Evolutionary conservation across 2,329 filamentous ascomycete species (phyloP).

Genomic region (Fusarium sp.): DNA sequence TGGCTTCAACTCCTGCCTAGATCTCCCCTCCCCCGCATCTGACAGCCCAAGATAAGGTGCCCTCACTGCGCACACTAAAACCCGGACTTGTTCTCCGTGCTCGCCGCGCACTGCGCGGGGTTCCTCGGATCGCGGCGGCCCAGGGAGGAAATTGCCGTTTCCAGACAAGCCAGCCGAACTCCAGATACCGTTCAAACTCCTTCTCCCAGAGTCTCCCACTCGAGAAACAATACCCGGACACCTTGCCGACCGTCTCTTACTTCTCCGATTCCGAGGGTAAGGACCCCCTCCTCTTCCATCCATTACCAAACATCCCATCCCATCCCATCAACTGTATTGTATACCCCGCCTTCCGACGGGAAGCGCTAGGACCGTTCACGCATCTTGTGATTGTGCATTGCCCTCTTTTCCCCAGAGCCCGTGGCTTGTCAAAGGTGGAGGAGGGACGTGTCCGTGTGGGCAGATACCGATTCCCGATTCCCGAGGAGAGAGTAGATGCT

Average conservation of each 20-base stretch:
- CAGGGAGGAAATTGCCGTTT: constrained; percentile 38
- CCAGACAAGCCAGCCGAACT: constrained; percentile 27
- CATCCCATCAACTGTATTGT: constrained; percentile 3
- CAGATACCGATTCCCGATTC: constrained; percentile 29
- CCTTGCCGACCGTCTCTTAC: constrained; percentile 23
- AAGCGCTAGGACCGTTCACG: constrained; percentile 1
- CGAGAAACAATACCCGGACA: constrained; percentile 32
- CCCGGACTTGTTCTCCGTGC: constrained; percentile 31
- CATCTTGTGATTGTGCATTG: background rate
- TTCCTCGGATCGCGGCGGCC: constrained; percentile 18
- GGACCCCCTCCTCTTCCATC: background rate
- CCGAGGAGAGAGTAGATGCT: constrained; percentile 16
- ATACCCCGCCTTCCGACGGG: constrained; percentile 8
- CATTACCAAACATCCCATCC: constrained; percentile 2
- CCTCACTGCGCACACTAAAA: constrained; percentile 19
- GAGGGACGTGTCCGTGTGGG: background rate
- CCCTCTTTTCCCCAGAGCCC: constrained; percentile 1
- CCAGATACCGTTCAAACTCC: background rate
- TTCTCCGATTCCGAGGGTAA: constrained; percentile 23
- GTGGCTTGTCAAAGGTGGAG: constrained; percentile 1
- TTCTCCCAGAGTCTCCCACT: constrained; percentile 1
- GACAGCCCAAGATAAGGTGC: constrained; percentile 2
- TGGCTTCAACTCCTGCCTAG: background rate
- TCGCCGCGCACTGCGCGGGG: constrained; percentile 13
- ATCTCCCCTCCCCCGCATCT: constrained; percentile 32